Base-by-base conservation (phyloP, 768 basidiomycete species). In the Coprinopsis strossmayeri region DNA sequence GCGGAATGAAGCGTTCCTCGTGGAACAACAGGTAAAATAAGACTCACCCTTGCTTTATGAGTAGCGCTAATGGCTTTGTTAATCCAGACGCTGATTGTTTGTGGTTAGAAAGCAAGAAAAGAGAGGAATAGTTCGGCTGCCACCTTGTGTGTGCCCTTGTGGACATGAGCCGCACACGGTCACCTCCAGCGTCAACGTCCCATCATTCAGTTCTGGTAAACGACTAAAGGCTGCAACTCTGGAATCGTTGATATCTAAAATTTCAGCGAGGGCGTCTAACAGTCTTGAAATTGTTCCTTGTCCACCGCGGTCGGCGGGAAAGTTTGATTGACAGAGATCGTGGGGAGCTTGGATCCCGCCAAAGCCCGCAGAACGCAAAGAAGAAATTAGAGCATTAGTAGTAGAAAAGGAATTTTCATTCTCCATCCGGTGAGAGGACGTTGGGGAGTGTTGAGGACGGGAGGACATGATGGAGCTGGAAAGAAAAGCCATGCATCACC, bases 371-470 rank as follows among this genome's bases (percentile, higher is more conserved):
- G 24, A 4, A 21, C 13, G 23, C 13, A 37, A 30, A n/a, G 37
- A 35, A 18, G 44, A 41, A 30, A 40, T 15, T 15, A 43, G 32
- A 10, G 15, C 40, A 30, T 32, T 32, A 34, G 48, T 32, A 34
- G 26, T 49, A 53, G 21, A 37, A 40, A n/a, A 49, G 42, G 26
- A 46, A 38, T 25, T 10, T 50, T 53, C 46, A 20, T 45, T 44
- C 25, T 51, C 48, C 9, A 5, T 38, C 28, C 38, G 45, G 23
- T 37, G 41, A 23, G 41, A 17, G n/a, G 39, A 41, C 18, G 18
- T 9, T 5, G 24, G 27, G 5, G 46, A 50, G 21, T 41, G 5
- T 18, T 45, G 46, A 35, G 44, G 34, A 26, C n/a, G 39, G 21
- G 25, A 37, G 26, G 17, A n/a, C 24, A 43, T 23, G 40, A 43